phyloP scores from a whole-genome alignment of 176 grass and related monocot species.

The Oryza coarctata region DNA sequence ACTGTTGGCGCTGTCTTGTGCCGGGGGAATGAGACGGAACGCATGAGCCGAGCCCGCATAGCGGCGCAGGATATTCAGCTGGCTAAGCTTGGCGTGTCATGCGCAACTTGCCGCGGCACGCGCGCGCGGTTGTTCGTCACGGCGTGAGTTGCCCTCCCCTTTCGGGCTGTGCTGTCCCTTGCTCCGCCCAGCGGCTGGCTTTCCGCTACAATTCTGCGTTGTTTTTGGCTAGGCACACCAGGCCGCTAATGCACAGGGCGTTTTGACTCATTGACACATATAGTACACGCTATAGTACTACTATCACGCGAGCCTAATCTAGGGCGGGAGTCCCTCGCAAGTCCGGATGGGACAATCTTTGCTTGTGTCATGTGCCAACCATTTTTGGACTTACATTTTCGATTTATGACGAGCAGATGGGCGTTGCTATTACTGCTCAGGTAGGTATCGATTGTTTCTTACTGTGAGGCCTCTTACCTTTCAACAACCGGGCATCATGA shows the following conservation, averaged over 20 bases:
- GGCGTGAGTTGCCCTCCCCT: not conserved
- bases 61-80: not conserved
- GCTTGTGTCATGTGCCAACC: not conserved
- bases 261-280: not conserved
- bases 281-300: not conserved
- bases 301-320: not conserved
- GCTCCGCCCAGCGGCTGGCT: not conserved
- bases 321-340: not conserved
- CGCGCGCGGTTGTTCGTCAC: not conserved
- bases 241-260: not conserved
- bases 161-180: not conserved
- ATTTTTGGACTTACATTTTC: not conserved
- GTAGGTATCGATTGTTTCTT: not conserved
- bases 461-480: not conserved
- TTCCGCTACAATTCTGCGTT: not conserved
- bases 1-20: conserved; percentile 32
- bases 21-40: not conserved
- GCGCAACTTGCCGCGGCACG: conserved; percentile 22
- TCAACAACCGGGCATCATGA: not conserved
- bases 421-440: not conserved
- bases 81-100: not conserved
- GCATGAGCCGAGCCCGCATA: not conserved
- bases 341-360: not conserved
- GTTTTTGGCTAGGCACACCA: not conserved
- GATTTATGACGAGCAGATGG: not conserved